Conservation (phyloP, 179 eudicot genomes). For the Amaranthus tricolor region DNA sequence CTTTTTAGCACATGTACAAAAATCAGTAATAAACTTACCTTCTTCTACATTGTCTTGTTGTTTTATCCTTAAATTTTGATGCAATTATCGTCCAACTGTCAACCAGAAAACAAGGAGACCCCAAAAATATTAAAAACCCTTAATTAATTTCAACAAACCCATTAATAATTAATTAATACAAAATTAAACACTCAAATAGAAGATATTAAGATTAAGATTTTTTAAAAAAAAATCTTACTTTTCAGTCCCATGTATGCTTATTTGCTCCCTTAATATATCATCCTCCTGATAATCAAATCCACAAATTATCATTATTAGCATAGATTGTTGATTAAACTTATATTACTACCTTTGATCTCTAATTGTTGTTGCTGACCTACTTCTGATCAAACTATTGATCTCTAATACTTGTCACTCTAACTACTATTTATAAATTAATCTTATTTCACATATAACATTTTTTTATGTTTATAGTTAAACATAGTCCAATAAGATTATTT, state of each 20-base stretch:
- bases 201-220: neutral
- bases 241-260: constrained; percentile 75
- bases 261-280: constrained; percentile 89
- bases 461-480: no score
- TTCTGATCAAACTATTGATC: no score
- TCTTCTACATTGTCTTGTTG: constrained; percentile 95
- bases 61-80: constrained; percentile 87
- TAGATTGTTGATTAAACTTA: neutral
- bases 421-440: no score
- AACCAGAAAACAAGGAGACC: constrained; percentile 6
- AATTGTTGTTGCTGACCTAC: no score
- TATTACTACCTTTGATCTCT: neutral
- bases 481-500: no score
- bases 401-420: no score
- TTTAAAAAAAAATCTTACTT: constrained; percentile 41
- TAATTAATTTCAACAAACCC: constrained; percentile 14
- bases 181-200: neutral
- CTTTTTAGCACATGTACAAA: constrained; percentile 13
- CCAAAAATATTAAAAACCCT: constrained; percentile 17
- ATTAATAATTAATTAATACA: constrained; percentile 16
- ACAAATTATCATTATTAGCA: neutral
- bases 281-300: constrained; percentile 70
- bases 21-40: constrained; percentile 44
- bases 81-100: constrained; percentile 93
- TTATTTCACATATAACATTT: no score